Evolutionary conservation across 2,329 filamentous ascomycete species (phyloP).

Genomic region (Neonectria ditissima): DNA sequence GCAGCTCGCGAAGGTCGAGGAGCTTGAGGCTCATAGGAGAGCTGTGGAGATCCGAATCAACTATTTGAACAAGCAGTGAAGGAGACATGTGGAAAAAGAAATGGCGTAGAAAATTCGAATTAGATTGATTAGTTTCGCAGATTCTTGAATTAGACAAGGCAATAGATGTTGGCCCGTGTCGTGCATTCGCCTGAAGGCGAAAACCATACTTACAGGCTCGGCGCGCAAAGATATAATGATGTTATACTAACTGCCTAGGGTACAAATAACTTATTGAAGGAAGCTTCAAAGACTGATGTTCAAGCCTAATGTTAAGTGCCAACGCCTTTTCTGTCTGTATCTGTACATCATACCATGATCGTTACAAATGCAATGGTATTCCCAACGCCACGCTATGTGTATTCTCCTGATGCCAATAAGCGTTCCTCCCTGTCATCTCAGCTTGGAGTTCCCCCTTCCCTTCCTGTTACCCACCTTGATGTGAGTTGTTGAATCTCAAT

Average conservation of each 20-base stretch:
- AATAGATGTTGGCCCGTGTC: background rate
- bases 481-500: slow-evolving; percentile 44
- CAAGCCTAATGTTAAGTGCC: slow-evolving; percentile 31
- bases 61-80: slow-evolving; percentile 55
- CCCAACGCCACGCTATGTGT: slow-evolving; percentile 52
- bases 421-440: slow-evolving; percentile 12
- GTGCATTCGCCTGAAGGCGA: background rate
- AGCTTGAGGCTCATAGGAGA: slow-evolving; percentile 91
- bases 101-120: slow-evolving; percentile 28
- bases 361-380: slow-evolving; percentile 39
- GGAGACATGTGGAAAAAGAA: background rate
- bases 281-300: slow-evolving; percentile 17
- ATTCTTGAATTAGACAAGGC: slow-evolving; percentile 19
- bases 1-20: slow-evolving; percentile 93
- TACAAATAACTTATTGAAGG: background rate
- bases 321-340: slow-evolving; percentile 33
- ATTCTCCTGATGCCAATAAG: slow-evolving; percentile 32
- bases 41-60: slow-evolving; percentile 86
- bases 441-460: slow-evolving; percentile 5
- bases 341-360: slow-evolving; percentile 35
- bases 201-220: background rate
- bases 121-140: slow-evolving; percentile 19
- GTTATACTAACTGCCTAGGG: background rate
- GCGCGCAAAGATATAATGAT: background rate
- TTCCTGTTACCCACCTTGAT: slow-evolving; percentile 6